Base-by-base conservation (phyloP, 768 basidiomycete genomes). In the Calocybe indica region DNA sequence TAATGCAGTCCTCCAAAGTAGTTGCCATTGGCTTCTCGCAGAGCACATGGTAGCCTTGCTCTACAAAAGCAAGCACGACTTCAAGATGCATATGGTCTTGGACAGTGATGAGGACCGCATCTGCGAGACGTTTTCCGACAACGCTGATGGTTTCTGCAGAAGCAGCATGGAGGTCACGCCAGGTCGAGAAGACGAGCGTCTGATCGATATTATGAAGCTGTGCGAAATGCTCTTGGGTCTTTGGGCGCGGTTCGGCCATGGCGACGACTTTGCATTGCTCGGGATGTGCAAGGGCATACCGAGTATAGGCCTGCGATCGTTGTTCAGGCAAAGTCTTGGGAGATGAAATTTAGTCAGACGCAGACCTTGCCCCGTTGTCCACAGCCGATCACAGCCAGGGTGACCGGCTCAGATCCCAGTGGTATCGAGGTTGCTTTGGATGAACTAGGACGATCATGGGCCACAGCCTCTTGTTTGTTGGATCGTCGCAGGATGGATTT, bases 1-100 rank as follows among this genome's bases (percentile, higher is more conserved):
- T 73, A 42, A 93, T 60, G 50, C 91, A 88, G 52, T 88, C 88
- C 45, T 75, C 71, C 34, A 86, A 56, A 45, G 62, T 78, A 4
- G 87, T 92, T 1, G 90, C 88, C 85, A 94, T 89, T 0, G 92
- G 92, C 61, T 94, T 94, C 74, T 94, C 92, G 63, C 92, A 93
- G 14, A 94, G 73, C 47, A 94, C 88, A 55, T 92, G 83, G 58
- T 93, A 93, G 1, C 89, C 88, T 57, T 89, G 88, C 37, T 72
- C 74, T 0, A 83, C 83, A 66, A 91, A 92, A 0, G 83, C 87
- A 7, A 78, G 59, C 0, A 85, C 77, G 6, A 90, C 83, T 50
- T 88, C 83, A 22, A 74, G 69, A 57, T 94, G 92, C 76, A 89
- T 75, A 35, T 74, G 68, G 57, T 94, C 92, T 52, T 90, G 88